A percentile compares a stretch with the other conserved stretches of the same genome.
phyloP scores from a whole-genome alignment of 306 rosid species.

The Astragalus membranaceus region DNA sequence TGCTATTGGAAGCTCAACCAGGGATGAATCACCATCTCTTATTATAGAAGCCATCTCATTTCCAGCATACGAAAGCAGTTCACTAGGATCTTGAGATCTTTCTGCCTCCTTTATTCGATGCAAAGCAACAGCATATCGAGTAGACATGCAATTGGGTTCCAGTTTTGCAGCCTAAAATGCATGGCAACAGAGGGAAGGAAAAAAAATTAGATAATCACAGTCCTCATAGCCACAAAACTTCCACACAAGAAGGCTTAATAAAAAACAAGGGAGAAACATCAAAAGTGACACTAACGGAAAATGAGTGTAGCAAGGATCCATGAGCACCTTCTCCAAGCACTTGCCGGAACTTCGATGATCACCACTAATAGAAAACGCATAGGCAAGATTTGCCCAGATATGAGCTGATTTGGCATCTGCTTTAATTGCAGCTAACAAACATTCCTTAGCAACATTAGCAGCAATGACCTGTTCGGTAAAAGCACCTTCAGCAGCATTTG shows the following conservation, averaged over 20 bases:
- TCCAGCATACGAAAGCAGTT: conserved; percentile 86
- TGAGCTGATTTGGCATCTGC: conserved; percentile 87
- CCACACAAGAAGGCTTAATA: background rate
- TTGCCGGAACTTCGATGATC: conserved; percentile 90
- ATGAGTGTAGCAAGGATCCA: conserved; percentile 48
- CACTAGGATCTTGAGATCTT: conserved; percentile 86
- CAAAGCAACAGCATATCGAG: conserved; percentile 77
- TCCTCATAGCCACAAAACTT: background rate
- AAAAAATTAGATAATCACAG: conserved; percentile 11
- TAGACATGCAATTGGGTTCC: conserved; percentile 89
- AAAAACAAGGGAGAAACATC: background rate
- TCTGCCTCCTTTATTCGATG: conserved; percentile 91
- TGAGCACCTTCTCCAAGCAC: conserved; percentile 95
- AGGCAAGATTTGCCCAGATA: conserved; percentile 86
- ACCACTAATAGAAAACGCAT: conserved; percentile 63
- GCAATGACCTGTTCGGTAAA: conserved; percentile 50
- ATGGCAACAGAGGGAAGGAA: conserved; percentile 15
- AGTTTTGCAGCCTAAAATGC: conserved; percentile 72
- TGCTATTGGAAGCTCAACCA: conserved; percentile 70
- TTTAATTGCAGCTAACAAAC: conserved; percentile 75
- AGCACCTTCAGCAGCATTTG: conserved; percentile 64
- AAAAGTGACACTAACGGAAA: conserved; percentile 7
- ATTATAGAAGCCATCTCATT: conserved; percentile 94
- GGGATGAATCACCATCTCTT: conserved; percentile 76
- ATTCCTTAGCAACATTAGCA: conserved; percentile 78